These are phyloP conservation scores for Melocanna baccifera DNA, from an alignment of 176 grass and related monocot genomes.

Conservation along the genomic window DNA sequence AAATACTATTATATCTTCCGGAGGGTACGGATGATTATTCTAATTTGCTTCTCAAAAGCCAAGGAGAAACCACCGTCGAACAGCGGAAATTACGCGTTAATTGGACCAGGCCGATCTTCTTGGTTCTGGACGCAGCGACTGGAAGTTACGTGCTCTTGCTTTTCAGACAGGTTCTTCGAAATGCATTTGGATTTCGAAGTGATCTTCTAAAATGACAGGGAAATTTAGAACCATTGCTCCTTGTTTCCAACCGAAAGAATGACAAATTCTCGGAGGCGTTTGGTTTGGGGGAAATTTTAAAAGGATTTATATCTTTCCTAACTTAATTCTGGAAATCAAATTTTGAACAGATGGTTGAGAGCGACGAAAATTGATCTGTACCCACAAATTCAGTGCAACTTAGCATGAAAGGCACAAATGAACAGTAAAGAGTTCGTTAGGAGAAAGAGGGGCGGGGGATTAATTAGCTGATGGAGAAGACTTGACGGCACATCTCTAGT, in stretches of 20 bases:
- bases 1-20: too few species aligned
- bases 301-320: too few species aligned
- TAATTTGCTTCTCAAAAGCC: background rate
- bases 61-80: background rate
- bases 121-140: background rate
- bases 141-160: background rate
- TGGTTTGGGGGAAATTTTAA: background rate
- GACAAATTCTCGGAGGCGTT: background rate
- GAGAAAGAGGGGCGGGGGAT: background rate
- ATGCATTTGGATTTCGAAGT: background rate
- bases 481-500: background rate
- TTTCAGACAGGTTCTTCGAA: background rate
- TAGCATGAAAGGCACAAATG: background rate
- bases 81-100: background rate
- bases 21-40: too few species aligned
- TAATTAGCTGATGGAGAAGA: background rate
- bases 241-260: background rate
- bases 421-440: background rate
- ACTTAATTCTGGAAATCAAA: too few species aligned
- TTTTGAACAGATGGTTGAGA: too few species aligned
- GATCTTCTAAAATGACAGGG: background rate
- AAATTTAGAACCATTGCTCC: background rate
- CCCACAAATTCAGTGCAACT: background rate
- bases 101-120: background rate
- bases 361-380: background rate